Percentiles rank a stretch among this genome's conserved stretches.
These are phyloP conservation scores for Euphorbia corollata DNA, from an alignment of 441 rosid species.

Conservation along the genomic window DNA sequence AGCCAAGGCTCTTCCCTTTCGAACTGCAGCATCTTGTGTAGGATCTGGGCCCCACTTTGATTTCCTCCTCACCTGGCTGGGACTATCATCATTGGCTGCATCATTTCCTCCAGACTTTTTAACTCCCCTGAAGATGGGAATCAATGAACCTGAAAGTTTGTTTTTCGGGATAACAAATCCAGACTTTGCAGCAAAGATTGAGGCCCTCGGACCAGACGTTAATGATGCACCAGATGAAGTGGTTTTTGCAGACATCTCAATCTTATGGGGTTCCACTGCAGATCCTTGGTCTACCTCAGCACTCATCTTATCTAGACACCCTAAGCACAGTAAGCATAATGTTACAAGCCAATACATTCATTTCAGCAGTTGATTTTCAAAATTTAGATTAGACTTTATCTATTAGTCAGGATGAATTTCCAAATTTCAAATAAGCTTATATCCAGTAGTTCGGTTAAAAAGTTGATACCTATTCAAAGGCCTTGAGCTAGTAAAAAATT, in stretches of 20 bases:
- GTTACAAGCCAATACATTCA: too few species aligned
- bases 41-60: conserved; percentile 85
- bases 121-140: conserved; percentile 56
- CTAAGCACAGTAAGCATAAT: neutral
- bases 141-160: conserved; percentile 73
- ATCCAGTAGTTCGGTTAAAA: too few species aligned
- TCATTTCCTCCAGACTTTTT: conserved; percentile 38
- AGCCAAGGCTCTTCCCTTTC: conserved; percentile 57
- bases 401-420: too few species aligned
- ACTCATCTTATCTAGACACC: conserved; percentile 18
- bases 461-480: neutral
- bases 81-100: conserved; percentile 32
- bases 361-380: too few species aligned
- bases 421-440: too few species aligned
- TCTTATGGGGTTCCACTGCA: conserved; percentile 13
- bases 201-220: conserved; percentile 38
- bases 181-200: conserved; percentile 60
- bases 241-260: conserved; percentile 30
- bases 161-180: conserved; percentile 90
- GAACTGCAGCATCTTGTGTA: conserved; percentile 52
- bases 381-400: too few species aligned
- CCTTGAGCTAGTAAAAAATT: neutral
- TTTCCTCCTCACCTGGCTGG: conserved; percentile 50
- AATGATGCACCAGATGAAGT: conserved; percentile 29
- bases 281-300: conserved; percentile 25